Conservation (phyloP, 2,329 filamentous ascomycete species). For the Rhytidhysteron rufulum region DNA sequence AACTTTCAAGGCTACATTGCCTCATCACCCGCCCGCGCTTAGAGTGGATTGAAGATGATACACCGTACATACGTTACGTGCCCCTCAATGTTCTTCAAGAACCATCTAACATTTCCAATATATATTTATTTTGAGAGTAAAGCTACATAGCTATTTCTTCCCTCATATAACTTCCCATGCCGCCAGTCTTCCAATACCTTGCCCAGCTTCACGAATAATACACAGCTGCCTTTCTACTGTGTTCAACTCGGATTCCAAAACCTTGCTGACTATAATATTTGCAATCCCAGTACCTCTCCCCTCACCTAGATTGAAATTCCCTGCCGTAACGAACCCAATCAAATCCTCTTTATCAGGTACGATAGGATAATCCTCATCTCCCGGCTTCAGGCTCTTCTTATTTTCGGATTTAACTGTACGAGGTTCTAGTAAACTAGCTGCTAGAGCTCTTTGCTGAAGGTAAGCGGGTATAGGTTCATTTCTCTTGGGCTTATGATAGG, state of each 20-base stretch:
- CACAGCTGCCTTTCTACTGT: conserved; percentile 53
- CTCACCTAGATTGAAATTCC: conserved; percentile 73
- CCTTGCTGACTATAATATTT: conserved; percentile 59
- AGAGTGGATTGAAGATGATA: not conserved
- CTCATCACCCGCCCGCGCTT: no score
- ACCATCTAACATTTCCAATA: not conserved
- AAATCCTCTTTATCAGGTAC: conserved; percentile 74
- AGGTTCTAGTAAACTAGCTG: conserved; percentile 21
- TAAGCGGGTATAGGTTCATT: conserved; percentile 14
- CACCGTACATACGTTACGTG: no score
- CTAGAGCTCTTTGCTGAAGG: conserved; percentile 18
- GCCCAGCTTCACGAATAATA: conserved; percentile 77
- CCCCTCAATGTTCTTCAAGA: not conserved
- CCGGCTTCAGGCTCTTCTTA: conserved; percentile 17
- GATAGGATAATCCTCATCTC: conserved; percentile 52
- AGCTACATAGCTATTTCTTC: not conserved
- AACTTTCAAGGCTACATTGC: no score
- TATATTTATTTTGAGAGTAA: not conserved
- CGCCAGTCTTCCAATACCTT: conserved; percentile 73
- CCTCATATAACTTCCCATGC: conserved; percentile 67
- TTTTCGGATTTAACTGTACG: not conserved
- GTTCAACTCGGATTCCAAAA: conserved; percentile 37
- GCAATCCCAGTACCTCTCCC: conserved; percentile 76
- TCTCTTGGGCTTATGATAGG: conserved; percentile 7
- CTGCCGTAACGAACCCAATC: conserved; percentile 86